Conservation (phyloP, 2,329 filamentous ascomycete species). For the Beauveria australis region DNA sequence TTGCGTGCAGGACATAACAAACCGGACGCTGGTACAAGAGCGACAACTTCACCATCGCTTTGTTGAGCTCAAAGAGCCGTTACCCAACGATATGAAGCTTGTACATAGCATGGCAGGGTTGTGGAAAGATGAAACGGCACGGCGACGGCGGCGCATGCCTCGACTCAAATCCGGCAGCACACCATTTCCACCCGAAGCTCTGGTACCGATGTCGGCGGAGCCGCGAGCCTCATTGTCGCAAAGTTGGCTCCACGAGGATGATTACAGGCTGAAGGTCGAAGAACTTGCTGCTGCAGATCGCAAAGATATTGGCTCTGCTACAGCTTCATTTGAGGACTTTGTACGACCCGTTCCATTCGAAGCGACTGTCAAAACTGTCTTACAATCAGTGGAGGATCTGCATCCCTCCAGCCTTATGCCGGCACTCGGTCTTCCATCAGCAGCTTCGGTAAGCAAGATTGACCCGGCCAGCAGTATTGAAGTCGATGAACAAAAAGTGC, state of each 20-base stretch:
- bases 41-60: conserved; percentile 85
- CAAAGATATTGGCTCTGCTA: conserved; percentile 28
- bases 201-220: conserved; percentile 86
- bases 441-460: conserved; percentile 13
- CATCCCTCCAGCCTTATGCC: conserved; percentile 58
- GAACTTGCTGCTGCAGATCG: conserved; percentile 59
- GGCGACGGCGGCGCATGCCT: conserved; percentile 65
- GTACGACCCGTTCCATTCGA: conserved; percentile 45
- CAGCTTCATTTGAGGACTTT: conserved; percentile 58
- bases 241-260: conserved; percentile 90
- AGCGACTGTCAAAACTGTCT: conserved; percentile 59
- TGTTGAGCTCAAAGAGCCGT: conserved; percentile 58
- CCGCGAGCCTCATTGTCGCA: conserved; percentile 60
- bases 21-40: conserved; percentile 65
- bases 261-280: conserved; percentile 60
- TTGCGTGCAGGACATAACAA: conserved; percentile 79
- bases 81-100: conserved; percentile 64
- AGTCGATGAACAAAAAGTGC: conserved; percentile 56
- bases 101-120: conserved; percentile 91
- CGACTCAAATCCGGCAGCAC: conserved; percentile 56
- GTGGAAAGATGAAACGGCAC: conserved; percentile 82
- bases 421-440: conserved; percentile 33
- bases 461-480: conserved; percentile 41
- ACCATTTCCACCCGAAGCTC: conserved; percentile 70
- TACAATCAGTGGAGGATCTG: conserved; percentile 82